These are phyloP conservation scores for Fraxinus velutina DNA, from an alignment of 305 asterid genomes.

Conservation along the genomic window DNA sequence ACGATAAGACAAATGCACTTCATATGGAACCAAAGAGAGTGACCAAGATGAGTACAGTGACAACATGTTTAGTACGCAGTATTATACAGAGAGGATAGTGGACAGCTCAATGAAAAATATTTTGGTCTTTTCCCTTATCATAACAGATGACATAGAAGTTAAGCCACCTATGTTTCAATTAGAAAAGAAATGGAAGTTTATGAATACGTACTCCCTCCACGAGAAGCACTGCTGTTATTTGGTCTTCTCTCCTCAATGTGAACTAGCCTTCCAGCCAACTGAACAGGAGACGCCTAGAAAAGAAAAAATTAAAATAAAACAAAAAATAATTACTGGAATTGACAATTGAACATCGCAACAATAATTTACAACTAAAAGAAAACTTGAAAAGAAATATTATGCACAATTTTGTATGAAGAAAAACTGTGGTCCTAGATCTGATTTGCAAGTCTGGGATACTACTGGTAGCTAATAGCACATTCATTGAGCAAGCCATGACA, in stretches of 20 bases:
- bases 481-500: background rate
- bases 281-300: slow-evolving; percentile 46
- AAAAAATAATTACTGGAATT: background rate
- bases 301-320: background rate
- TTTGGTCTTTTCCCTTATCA: background rate
- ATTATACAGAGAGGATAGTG: background rate
- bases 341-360: background rate
- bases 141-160: background rate
- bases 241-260: slow-evolving; percentile 44
- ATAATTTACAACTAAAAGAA: background rate
- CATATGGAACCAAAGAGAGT: background rate
- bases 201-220: slow-evolving; percentile 36
- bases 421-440: background rate
- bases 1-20: background rate
- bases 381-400: background rate
- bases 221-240: slow-evolving; percentile 22
- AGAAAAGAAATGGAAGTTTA: background rate
- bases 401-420: background rate
- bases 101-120: background rate
- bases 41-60: background rate
- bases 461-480: background rate
- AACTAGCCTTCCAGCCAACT: slow-evolving; percentile 38
- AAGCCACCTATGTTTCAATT: background rate
- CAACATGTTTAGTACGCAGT: background rate
- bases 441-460: background rate